A percentile compares a stretch with the other conserved stretches of the same genome.
These are phyloP conservation scores for Curvularia sp. DNA, from an alignment of 2,329 filamentous ascomycete species.

Conservation along the genomic window DNA sequence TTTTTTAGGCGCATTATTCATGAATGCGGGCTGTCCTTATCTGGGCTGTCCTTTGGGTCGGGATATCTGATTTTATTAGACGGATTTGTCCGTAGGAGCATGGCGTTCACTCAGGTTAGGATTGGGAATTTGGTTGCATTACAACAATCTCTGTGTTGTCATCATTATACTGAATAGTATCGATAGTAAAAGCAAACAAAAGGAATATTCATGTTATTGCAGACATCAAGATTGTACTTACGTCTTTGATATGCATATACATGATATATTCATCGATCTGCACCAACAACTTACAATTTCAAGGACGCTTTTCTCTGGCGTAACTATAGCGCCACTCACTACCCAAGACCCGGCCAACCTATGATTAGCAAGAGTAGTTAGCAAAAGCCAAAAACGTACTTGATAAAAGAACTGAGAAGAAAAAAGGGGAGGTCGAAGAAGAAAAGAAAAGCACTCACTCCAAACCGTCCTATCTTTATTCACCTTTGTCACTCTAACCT, in stretches of 20 bases:
- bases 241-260: no score
- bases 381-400: background rate
- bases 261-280: no score
- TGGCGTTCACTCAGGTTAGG: constrained; percentile 9
- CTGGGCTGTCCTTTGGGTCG: constrained; percentile 8
- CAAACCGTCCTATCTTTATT: constrained; percentile 53
- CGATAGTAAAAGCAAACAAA: background rate
- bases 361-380: background rate
- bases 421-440: no score
- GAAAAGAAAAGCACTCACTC: constrained; percentile 46
- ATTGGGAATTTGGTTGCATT: background rate
- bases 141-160: background rate
- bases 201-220: no score
- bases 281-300: no score
- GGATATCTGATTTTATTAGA: constrained; percentile 10
- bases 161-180: background rate
- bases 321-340: background rate
- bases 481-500: constrained; percentile 51
- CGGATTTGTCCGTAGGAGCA: constrained; percentile 17
- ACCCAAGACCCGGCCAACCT: constrained; percentile 15
- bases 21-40: background rate
- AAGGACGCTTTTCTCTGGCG: no score
- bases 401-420: background rate
- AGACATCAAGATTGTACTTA: no score
- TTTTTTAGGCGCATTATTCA: constrained; percentile 3